Conservation (phyloP, 192 early-diverging fungal species). For the Gigaspora rosea region DNA sequence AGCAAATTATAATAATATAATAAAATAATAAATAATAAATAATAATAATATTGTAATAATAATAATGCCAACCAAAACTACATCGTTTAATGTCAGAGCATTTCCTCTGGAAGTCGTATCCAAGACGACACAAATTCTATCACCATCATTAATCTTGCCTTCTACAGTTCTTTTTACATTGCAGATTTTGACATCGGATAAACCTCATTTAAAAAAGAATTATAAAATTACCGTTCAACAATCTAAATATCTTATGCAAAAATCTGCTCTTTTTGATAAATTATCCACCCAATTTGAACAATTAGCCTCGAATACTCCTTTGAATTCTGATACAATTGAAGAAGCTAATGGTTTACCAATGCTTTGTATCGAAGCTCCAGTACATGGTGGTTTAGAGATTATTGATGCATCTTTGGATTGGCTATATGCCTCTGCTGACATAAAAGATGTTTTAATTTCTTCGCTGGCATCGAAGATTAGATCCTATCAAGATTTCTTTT, state of each 20-base stretch:
- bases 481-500: constrained; percentile 20
- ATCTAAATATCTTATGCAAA: constrained; percentile 29
- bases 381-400: constrained; percentile 3
- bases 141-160: constrained; percentile 18
- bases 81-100: constrained; percentile 15
- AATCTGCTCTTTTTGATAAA: constrained; percentile 16
- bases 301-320: neutral
- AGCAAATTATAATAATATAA: neutral
- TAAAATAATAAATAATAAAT: neutral
- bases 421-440: constrained; percentile 6
- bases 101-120: constrained; percentile 4
- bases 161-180: constrained; percentile 3
- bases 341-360: constrained; percentile 29
- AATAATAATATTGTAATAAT: too few species aligned
- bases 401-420: constrained; percentile 19
- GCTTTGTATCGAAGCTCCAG: constrained; percentile 10
- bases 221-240: constrained; percentile 27
- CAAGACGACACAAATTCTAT: neutral
- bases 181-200: neutral
- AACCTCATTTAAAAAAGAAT: neutral
- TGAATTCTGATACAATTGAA: neutral
- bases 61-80: constrained; percentile 13
- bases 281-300: constrained; percentile 13
- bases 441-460: constrained; percentile 23
- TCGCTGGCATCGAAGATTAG: constrained; percentile 20